A percentile compares a stretch with the other conserved stretches of the same genome.
Evolutionary conservation across 441 rosid species (phyloP).

Genomic region (Euphorbia schlechtendalii): DNA sequence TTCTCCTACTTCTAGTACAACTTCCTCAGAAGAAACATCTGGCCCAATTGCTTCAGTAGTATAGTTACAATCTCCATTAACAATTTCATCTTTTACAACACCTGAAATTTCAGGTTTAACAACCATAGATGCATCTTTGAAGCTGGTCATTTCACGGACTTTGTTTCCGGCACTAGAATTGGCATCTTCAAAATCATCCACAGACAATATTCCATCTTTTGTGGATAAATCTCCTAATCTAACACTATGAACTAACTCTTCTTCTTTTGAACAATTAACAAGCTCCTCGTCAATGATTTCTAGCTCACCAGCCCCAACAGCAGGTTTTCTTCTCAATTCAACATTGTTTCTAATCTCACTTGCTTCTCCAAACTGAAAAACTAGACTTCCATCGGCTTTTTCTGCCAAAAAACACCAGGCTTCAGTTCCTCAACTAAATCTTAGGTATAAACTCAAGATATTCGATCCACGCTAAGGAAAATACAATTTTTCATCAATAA

Average conservation of each 20-base stretch:
- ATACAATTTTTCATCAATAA: not conserved
- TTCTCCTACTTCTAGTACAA: constrained; percentile 7
- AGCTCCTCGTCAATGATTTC: constrained; percentile 22
- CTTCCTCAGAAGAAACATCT: constrained; percentile 14
- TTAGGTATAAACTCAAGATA: not conserved
- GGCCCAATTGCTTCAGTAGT: constrained; percentile 11
- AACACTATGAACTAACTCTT: constrained; percentile 12
- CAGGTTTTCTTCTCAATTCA: constrained; percentile 19
- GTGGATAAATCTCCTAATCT: constrained; percentile 4
- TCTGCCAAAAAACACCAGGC: constrained; percentile 32
- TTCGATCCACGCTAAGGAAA: not conserved
- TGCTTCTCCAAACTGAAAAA: constrained; percentile 55
- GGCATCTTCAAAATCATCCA: not conserved
- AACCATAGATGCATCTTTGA: constrained; percentile 16
- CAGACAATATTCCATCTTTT: not conserved
- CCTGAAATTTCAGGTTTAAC: constrained; percentile 1
- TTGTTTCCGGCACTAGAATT: not conserved
- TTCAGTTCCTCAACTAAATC: not conserved
- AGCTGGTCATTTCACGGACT: constrained; percentile 17
- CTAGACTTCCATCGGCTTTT: constrained; percentile 47
- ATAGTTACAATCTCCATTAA: constrained; percentile 8
- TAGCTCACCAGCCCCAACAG: constrained; percentile 13
- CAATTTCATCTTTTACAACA: constrained; percentile 17
- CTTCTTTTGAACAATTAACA: constrained; percentile 7
- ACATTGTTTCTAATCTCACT: constrained; percentile 29